A percentile compares a stretch with the other conserved stretches of the same genome.
Evolutionary conservation across 2,329 filamentous ascomycete genomes (phyloP).

Genomic region (Lachnellula arida): DNA sequence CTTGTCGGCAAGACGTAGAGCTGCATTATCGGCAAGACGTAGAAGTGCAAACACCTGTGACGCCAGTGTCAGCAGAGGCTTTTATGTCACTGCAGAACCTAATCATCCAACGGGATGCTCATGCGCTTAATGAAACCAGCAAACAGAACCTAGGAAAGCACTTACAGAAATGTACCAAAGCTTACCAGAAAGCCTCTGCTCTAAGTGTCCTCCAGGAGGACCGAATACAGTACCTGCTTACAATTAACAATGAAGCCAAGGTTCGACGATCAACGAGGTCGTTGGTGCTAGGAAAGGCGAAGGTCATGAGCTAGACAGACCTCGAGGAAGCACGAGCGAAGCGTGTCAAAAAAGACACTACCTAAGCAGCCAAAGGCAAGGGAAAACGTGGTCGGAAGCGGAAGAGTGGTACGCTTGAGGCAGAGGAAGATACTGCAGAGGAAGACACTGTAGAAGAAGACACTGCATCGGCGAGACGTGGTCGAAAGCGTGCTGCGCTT

Average conservation of each 20-base stretch:
- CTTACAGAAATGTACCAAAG: constrained; percentile 26
- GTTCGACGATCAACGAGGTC: constrained; percentile 16
- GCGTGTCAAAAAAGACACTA: constrained; percentile 13
- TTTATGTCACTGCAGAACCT: constrained; percentile 15
- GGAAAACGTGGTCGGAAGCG: constrained; percentile 13
- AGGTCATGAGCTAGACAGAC: constrained; percentile 34
- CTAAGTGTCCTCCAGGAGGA: constrained; percentile 26
- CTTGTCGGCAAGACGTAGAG: constrained; percentile 5
- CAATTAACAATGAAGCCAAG: constrained; percentile 20
- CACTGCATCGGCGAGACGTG: background rate
- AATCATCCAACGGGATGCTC: constrained; percentile 23
- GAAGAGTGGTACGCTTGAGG: constrained; percentile 6
- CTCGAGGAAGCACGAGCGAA: constrained; percentile 19
- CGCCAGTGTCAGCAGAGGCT: constrained; percentile 24
- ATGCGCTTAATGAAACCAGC: constrained; percentile 22
- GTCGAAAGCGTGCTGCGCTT: constrained; percentile 6
- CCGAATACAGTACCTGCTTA: constrained; percentile 26
- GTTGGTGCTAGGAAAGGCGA: constrained; percentile 14
- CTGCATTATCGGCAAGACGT: constrained; percentile 3
- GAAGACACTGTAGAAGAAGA: background rate
- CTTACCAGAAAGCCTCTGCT: constrained; percentile 24
- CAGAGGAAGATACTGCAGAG: constrained; percentile 8
- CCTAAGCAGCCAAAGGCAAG: constrained; percentile 13
- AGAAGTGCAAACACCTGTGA: constrained; percentile 28
- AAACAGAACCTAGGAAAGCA: constrained; percentile 23